Evolutionary conservation across 75 land plant species (phyloP).

Genomic region (Pinus tabuliformis): DNA sequence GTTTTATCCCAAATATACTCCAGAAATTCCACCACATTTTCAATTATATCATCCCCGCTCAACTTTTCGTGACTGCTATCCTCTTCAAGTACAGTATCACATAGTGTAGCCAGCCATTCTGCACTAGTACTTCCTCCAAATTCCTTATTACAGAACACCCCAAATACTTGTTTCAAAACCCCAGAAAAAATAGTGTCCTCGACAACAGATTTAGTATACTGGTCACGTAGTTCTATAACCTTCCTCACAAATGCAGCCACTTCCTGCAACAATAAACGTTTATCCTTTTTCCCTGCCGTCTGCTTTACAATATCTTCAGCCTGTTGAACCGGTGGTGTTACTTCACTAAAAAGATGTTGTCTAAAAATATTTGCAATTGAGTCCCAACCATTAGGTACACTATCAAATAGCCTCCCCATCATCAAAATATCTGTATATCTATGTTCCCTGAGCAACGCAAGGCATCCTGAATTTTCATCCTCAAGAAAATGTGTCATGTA

Average conservation of each 20-base stretch:
- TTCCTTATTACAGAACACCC: conserved; percentile 80
- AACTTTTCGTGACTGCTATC: conserved; percentile 11
- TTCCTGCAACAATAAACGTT: conserved; percentile 35
- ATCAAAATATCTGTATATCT: conserved; percentile 85
- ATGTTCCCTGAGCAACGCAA: conserved; percentile 76
- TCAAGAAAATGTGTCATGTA: conserved; percentile 75
- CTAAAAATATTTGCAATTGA: conserved; percentile 8
- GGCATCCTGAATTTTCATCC: conserved; percentile 90
- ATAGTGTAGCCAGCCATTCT: conserved; percentile 78
- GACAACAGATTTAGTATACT: conserved; percentile 74
- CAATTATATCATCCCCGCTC: conserved; percentile 58
- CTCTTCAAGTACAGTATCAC: conserved; percentile 81
- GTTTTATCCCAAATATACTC: conserved; percentile 88
- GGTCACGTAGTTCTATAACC: conserved; percentile 86
- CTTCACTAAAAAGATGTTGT: conserved; percentile 27
- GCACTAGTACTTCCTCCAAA: conserved; percentile 84
- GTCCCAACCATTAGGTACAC: conserved; percentile 69
- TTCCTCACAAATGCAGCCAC: conserved; percentile 58
- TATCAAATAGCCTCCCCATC: conserved; percentile 74
- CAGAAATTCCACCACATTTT: conserved; percentile 88
- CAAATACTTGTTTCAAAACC: conserved; percentile 89
- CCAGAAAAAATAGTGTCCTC: conserved; percentile 78
- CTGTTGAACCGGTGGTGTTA: conserved; percentile 74
- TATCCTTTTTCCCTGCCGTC: conserved; percentile 22
- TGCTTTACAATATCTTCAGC: conserved; percentile 66